A percentile compares a stretch with the other conserved stretches of the same genome.
phyloP scores from a whole-genome alignment of 1,284 basidiomycete species.

The Cryptococcus neoformans region DNA sequence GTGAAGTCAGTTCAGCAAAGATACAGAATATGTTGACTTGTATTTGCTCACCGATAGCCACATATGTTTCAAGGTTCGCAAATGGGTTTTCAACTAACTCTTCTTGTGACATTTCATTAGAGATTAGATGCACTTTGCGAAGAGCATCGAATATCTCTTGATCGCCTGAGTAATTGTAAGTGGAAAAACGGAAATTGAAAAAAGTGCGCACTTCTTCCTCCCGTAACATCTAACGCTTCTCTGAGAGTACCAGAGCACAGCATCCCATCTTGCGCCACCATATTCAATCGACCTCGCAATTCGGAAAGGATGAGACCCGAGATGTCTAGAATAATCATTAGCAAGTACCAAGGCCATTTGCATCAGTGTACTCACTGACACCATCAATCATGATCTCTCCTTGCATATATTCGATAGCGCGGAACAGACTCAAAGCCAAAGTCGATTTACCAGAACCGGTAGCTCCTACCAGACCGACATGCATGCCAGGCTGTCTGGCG shows the following conservation, averaged over 20 bases:
- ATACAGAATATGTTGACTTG: not conserved
- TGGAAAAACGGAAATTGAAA: not conserved
- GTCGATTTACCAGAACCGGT: slow-evolving; percentile 69
- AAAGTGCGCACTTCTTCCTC: slow-evolving; percentile 17
- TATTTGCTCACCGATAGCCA: slow-evolving; percentile 28
- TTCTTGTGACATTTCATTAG: slow-evolving; percentile 46
- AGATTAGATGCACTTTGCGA: slow-evolving; percentile 56
- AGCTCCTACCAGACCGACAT: slow-evolving; percentile 73
- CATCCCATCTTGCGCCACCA: slow-evolving; percentile 51
- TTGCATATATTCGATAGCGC: slow-evolving; percentile 61
- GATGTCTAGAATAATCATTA: slow-evolving; percentile 46
- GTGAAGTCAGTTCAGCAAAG: slow-evolving; percentile 5
- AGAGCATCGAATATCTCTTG: slow-evolving; percentile 57
- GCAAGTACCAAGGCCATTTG: not conserved
- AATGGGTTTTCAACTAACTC: slow-evolving; percentile 50
- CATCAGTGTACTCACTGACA: slow-evolving; percentile 48
- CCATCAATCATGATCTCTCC: slow-evolving; percentile 72
- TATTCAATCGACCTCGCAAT: slow-evolving; percentile 61
- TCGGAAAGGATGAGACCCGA: slow-evolving; percentile 57
- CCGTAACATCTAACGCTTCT: slow-evolving; percentile 59
- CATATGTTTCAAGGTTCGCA: slow-evolving; percentile 56
- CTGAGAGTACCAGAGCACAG: slow-evolving; percentile 57
- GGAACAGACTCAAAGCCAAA: slow-evolving; percentile 64
- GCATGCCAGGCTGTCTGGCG: slow-evolving; percentile 58
- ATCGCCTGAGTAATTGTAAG: slow-evolving; percentile 41